These are phyloP conservation scores for Triticum turgidum DNA, from an alignment of 176 grass and related monocot genomes.

Conservation along the genomic window DNA sequence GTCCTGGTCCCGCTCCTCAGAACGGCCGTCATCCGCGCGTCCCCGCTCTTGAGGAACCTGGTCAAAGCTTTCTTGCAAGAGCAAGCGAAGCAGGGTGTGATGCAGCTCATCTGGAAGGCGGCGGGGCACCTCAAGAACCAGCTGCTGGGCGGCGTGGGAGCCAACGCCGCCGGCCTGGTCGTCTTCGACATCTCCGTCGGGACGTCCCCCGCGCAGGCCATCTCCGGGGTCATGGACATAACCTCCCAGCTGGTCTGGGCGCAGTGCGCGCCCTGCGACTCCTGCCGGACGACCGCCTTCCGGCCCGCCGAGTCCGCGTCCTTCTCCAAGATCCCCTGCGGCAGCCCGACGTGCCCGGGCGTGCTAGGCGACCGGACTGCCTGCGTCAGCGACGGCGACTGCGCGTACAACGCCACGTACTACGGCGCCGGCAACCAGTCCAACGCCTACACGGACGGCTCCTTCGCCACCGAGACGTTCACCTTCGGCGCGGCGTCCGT, in stretches of 20 bases:
- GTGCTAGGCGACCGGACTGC: not conserved
- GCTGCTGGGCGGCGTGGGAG: not conserved
- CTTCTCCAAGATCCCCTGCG: not conserved
- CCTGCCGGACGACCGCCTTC: not conserved
- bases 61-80: not conserved
- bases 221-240: conserved; percentile 5
- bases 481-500: not conserved
- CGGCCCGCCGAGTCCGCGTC: not conserved
- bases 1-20: not conserved
- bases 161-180: not conserved
- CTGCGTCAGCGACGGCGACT: not conserved
- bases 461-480: conserved; percentile 32
- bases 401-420: not conserved
- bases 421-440: not conserved
- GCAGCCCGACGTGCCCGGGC: not conserved
- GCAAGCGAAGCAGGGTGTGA: not conserved
- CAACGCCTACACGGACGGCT: not conserved
- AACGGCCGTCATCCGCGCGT: not conserved
- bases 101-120: not conserved
- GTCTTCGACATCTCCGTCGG: conserved; percentile 25
- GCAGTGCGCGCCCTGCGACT: conserved; percentile 1
- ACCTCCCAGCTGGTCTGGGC: conserved; percentile 5
- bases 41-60: not conserved
- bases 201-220: not conserved
- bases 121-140: not conserved